Percentiles rank a stretch among this genome's conserved stretches.
Evolutionary conservation across 495 filamentous ascomycete species (phyloP).

Genomic region (Gamarada debralockiae): DNA sequence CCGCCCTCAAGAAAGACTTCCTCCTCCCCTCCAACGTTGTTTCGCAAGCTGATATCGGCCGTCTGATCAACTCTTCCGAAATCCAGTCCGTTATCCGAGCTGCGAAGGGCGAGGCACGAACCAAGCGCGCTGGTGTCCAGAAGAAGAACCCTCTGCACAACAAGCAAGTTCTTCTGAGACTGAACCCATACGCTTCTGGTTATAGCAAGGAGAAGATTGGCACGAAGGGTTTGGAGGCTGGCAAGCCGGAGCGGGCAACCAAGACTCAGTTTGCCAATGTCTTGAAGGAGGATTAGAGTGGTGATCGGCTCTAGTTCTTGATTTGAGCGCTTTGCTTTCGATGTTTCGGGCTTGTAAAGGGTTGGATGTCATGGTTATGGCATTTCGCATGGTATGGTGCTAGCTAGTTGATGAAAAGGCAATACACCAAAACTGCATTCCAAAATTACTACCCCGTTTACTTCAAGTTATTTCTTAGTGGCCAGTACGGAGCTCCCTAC

Average conservation of each 20-base stretch:
- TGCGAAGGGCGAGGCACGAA: slow-evolving; percentile 81
- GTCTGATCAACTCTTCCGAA: slow-evolving; percentile 98
- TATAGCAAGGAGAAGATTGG: slow-evolving; percentile 82
- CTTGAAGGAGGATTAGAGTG: slow-evolving; percentile 29
- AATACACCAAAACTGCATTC: too few species aligned
- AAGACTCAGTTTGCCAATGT: slow-evolving; percentile 22
- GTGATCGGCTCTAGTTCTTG: slow-evolving; percentile 16
- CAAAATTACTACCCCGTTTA: too few species aligned
- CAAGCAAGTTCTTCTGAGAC: slow-evolving; percentile 92
- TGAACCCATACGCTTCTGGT: slow-evolving; percentile 92
- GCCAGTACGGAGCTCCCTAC: too few species aligned
- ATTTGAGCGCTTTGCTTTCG: not conserved
- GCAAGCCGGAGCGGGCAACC: slow-evolving; percentile 25
- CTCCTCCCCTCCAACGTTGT: slow-evolving; percentile 85
- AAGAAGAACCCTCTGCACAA: slow-evolving; percentile 99
- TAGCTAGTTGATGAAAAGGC: not conserved
- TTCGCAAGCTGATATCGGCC: slow-evolving; percentile 85
- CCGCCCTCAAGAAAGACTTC: slow-evolving; percentile 96
- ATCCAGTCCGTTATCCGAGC: slow-evolving; percentile 89
- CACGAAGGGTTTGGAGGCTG: slow-evolving; percentile 24
- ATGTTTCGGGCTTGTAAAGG: not conserved
- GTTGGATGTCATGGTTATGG: slow-evolving; percentile 8
- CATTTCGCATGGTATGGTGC: not conserved
- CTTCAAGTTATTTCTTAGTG: too few species aligned
- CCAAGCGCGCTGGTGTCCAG: slow-evolving; percentile 87